phyloP scores from a whole-genome alignment of 805 yeast genomes.

The Jamesozyma gamospora region DNA sequence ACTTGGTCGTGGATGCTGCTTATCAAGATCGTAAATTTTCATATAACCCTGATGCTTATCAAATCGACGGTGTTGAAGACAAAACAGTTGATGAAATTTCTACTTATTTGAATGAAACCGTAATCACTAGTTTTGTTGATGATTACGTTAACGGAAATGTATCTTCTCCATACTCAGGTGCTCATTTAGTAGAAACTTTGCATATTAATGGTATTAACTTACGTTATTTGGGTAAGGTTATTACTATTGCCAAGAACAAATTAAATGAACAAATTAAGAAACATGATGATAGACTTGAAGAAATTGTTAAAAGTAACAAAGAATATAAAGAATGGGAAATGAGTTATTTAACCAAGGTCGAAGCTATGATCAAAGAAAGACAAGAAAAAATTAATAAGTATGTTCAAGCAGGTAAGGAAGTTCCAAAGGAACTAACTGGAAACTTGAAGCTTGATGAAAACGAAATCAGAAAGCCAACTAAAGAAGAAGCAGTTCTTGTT shows the following conservation, averaged over 20 bases:
- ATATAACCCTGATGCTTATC: constrained; percentile 74
- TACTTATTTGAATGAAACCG: constrained; percentile 43
- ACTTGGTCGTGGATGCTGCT: constrained; percentile 26
- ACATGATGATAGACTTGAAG: constrained; percentile 18
- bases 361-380: constrained; percentile 28
- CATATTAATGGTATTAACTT: constrained; percentile 81
- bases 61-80: constrained; percentile 36
- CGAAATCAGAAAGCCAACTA: constrained; percentile 29
- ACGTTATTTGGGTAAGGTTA: constrained; percentile 65
- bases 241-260: constrained; percentile 26
- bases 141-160: constrained; percentile 37
- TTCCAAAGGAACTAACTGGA: constrained; percentile 28
- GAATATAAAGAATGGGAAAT: constrained; percentile 30
- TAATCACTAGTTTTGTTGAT: constrained; percentile 51
- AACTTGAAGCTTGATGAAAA: constrained; percentile 26
- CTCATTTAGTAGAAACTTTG: constrained; percentile 53
- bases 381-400: constrained; percentile 27
- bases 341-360: constrained; percentile 22
- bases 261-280: constrained; percentile 15
- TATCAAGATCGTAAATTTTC: constrained; percentile 37
- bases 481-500: constrained; percentile 27
- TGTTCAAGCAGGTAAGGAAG: constrained; percentile 27
- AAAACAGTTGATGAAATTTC: constrained; percentile 55
- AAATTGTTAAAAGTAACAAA: constrained; percentile 20
- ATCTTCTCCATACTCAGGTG: constrained; percentile 70